Percentiles rank a stretch among this genome's conserved stretches.
Evolutionary conservation across 2,329 filamentous ascomycete species (phyloP).

Genomic region (Talaromyces sp.): DNA sequence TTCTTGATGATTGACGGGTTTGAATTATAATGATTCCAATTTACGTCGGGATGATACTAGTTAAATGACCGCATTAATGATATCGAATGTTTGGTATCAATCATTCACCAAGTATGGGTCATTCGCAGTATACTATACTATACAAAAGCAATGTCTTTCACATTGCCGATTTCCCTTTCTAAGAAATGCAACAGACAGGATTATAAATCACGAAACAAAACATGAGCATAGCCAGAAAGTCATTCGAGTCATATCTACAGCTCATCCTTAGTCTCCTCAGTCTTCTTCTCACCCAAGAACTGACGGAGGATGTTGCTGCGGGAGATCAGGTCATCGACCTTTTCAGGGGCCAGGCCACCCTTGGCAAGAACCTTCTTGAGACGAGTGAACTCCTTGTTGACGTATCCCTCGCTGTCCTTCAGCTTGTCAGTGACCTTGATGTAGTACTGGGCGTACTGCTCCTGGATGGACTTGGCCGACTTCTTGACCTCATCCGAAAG

Average conservation of each 20-base stretch:
- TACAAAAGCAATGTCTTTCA: background rate
- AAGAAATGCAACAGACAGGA: background rate
- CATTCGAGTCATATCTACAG: conserved; percentile 44
- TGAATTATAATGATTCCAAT: background rate
- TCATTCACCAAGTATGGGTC: background rate
- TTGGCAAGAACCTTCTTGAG: conserved; percentile 76
- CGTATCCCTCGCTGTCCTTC: conserved; percentile 68
- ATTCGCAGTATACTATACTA: background rate
- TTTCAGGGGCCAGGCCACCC: conserved; percentile 76
- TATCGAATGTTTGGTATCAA: background rate
- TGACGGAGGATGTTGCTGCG: conserved; percentile 82
- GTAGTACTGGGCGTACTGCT: conserved; percentile 91
- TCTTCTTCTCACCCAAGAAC: conserved; percentile 61
- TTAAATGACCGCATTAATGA: background rate
- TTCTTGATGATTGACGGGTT: background rate
- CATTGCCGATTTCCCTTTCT: background rate
- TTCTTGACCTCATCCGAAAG: conserved; percentile 67
- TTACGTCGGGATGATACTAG: background rate
- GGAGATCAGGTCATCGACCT: conserved; percentile 79
- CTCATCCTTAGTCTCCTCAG: conserved; percentile 60
- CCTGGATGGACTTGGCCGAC: conserved; percentile 60
- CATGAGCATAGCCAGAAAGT: conserved; percentile 9
- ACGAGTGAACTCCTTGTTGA: conserved; percentile 76
- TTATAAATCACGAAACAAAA: background rate
- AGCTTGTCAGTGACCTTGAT: conserved; percentile 85